Conservation (phyloP, 1,284 basidiomycete species). For the Rhodotorula mucilaginosa region DNA sequence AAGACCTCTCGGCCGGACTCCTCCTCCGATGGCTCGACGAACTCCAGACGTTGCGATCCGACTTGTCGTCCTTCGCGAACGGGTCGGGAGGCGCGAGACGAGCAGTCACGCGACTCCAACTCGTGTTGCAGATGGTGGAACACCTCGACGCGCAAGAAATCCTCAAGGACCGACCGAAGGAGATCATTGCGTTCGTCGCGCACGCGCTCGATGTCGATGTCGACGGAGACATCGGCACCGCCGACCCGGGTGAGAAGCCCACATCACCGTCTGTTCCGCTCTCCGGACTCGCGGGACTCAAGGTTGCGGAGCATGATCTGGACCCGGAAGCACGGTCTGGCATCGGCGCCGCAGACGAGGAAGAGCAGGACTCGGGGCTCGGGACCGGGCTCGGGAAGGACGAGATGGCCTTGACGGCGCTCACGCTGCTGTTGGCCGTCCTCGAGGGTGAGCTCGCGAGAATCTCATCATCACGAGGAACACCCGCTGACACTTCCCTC, state of each 20-base stretch:
- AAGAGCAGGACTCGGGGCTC: conserved; percentile 39
- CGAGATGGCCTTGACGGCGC: conserved; percentile 69
- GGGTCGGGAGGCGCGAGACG: conserved; percentile 43
- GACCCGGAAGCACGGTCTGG: conserved; percentile 11
- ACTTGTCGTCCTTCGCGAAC: conserved; percentile 41
- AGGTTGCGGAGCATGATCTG: conserved; percentile 35
- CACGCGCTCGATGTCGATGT: conserved; percentile 56
- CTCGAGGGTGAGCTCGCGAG: conserved; percentile 65
- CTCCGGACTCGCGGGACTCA: conserved; percentile 24
- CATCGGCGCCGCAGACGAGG: conserved; percentile 57
- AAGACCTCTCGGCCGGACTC: conserved; percentile 66
- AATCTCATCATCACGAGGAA: neutral
- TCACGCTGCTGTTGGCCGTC: conserved; percentile 73
- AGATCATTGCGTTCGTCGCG: conserved; percentile 74
- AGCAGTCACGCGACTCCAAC: conserved; percentile 64
- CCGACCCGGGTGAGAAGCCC: neutral
- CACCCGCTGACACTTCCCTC: too few species aligned
- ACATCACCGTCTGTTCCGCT: neutral
- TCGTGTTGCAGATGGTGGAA: conserved; percentile 74
- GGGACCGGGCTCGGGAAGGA: conserved; percentile 53
- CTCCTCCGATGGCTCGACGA: conserved; percentile 70
- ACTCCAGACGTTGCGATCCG: conserved; percentile 56
- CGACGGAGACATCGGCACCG: neutral
- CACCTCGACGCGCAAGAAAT: conserved; percentile 57
- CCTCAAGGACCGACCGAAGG: conserved; percentile 62